Conservation (phyloP, 1,284 basidiomycete genomes). For the Takashimella tepidaria region DNA sequence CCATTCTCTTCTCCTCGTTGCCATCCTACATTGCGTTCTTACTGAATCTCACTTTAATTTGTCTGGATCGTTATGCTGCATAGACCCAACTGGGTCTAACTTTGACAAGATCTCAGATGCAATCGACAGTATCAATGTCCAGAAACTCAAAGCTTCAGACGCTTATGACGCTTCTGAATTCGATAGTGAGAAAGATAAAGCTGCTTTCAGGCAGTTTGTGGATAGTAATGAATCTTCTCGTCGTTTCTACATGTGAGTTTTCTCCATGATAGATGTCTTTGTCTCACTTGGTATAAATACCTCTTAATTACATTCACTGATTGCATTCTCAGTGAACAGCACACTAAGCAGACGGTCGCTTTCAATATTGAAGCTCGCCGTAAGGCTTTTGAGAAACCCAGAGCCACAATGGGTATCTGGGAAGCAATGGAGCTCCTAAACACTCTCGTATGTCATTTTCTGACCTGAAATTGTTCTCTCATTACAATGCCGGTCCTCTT, state of each 20-base stretch:
- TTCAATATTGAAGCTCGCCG: slow-evolving; percentile 5
- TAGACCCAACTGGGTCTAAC: neutral
- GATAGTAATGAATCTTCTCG: slow-evolving; percentile 3
- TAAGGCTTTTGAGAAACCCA: slow-evolving; percentile 6
- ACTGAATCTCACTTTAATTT: no score
- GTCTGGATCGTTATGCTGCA: no score
- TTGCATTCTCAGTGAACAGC: slow-evolving; percentile 3
- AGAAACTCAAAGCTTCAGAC: neutral
- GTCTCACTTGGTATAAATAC: no score
- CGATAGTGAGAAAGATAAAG: slow-evolving; percentile 3
- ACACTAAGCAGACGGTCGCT: slow-evolving; percentile 8
- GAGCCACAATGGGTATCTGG: slow-evolving; percentile 5
- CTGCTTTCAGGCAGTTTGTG: slow-evolving; percentile 4
- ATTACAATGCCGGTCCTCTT: no score
- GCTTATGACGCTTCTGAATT: slow-evolving; percentile 3
- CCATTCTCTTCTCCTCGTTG: no score
- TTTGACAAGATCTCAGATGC: slow-evolving; percentile 5
- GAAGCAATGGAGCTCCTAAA: slow-evolving; percentile 5
- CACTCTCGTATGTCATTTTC: neutral
- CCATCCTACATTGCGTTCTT: no score
- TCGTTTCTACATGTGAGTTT: slow-evolving; percentile 63
- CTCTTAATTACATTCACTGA: neutral
- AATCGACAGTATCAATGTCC: slow-evolving; percentile 6
- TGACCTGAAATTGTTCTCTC: no score
- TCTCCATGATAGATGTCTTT: neutral